Evolutionary conservation across 2,329 filamentous ascomycete genomes (phyloP).

Genomic region (Aspergillus sp.): DNA sequence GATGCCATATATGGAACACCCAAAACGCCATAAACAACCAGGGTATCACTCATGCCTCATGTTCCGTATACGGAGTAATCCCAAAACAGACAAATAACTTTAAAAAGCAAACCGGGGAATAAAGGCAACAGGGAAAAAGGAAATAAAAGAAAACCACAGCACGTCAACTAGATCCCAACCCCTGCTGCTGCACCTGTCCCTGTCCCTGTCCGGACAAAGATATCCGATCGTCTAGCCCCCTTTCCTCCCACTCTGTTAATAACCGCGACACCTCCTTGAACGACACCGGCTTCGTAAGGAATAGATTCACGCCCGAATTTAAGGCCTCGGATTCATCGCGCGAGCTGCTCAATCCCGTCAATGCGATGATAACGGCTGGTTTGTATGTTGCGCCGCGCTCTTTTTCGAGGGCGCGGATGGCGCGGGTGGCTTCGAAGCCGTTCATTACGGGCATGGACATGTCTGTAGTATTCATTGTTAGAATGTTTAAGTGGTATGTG

Average conservation of each 20-base stretch:
- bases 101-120: no score
- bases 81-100: neutral
- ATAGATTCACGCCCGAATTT: slow-evolving; percentile 47
- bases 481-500: neutral
- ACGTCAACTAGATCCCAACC: no score
- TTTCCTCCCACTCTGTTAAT: slow-evolving; percentile 36
- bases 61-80: slow-evolving; percentile 17
- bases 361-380: slow-evolving; percentile 46
- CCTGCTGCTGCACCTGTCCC: no score
- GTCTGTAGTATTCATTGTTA: slow-evolving; percentile 25
- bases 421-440: slow-evolving; percentile 50
- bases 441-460: slow-evolving; percentile 54
- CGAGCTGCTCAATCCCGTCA: slow-evolving; percentile 49
- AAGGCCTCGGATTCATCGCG: slow-evolving; percentile 47
- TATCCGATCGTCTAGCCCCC: neutral
- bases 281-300: slow-evolving; percentile 51
- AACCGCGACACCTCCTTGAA: slow-evolving; percentile 47
- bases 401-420: slow-evolving; percentile 47
- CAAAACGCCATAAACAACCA: neutral
- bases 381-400: slow-evolving; percentile 30
- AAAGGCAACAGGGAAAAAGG: neutral
- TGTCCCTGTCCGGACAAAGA: neutral
- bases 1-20: neutral
- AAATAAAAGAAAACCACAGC: no score
- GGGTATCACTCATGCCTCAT: slow-evolving; percentile 23